Conservation (phyloP, 371 early-diverging fungal species). For the Rozella allomycis region DNA sequence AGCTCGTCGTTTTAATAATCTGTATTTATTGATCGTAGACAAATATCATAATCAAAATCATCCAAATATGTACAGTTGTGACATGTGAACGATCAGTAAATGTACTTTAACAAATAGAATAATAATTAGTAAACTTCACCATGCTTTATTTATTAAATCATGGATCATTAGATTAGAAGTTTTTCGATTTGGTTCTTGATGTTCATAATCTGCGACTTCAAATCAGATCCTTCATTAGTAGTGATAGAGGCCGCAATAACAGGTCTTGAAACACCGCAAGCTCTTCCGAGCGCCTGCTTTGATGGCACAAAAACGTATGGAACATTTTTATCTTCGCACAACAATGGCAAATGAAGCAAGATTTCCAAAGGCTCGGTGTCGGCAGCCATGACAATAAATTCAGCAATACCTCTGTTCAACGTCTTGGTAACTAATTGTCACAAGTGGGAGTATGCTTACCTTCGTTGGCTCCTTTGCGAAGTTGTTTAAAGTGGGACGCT, state of each 20-base stretch:
- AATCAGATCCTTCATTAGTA: constrained; percentile 86
- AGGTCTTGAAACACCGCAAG: constrained; percentile 87
- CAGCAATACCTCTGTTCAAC: constrained; percentile 94
- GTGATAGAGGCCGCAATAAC: constrained; percentile 85
- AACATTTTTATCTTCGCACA: constrained; percentile 99
- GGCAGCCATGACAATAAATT: constrained; percentile 96
- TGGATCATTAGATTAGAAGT: constrained; percentile 65
- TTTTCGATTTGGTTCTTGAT: constrained; percentile 84
- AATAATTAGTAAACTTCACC: too few relatives aligned
- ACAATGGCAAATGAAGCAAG: constrained; percentile 81
- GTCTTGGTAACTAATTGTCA: constrained; percentile 68
- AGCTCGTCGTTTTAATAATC: too few relatives aligned
- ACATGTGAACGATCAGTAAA: too few relatives aligned
- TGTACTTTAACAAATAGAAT: too few relatives aligned
- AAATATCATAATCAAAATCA: too few relatives aligned
- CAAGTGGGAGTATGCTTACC: constrained; percentile 10
- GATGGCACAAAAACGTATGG: constrained; percentile 93
- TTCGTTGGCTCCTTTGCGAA: constrained; percentile 99
- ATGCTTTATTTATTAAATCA: too few relatives aligned
- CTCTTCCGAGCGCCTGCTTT: constrained; percentile 91
- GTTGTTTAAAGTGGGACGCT: constrained; percentile 93
- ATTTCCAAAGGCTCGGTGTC: constrained; percentile 96
- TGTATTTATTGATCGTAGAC: too few relatives aligned
- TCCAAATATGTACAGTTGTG: too few relatives aligned
- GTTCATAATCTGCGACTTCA: constrained; percentile 68